Evolutionary conservation across 176 grass and related monocot genomes (phyloP), one percentile per base, ranked within the genome.

Genomic region (Ampelocalamus luodianensis): DNA sequence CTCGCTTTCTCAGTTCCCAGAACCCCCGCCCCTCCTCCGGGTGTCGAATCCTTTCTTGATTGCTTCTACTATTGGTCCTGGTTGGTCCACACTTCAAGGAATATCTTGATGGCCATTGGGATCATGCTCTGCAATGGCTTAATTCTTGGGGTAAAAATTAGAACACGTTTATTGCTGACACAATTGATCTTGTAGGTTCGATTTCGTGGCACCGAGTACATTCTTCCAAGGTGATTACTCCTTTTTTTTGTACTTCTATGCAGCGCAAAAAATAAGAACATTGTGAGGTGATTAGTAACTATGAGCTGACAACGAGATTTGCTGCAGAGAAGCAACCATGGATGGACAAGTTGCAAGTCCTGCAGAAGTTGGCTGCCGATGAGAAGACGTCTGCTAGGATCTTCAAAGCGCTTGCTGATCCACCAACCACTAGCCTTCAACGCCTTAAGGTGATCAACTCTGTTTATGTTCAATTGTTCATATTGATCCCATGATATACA

Each of bases 351-450:
- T 27, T 98, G 55, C 87, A 83, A 74, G 87, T 95, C 36, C 77
- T 98, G 39, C 93, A 98, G 46, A 88, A 92, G 77, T 69, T 98
- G 39, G 85, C 96, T 55, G 85, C 91, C 13, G 58, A 86, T 0
- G 89, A 95, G 44, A 89, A 88, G 37, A 83, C 63, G 2, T 98
- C 96, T 54, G 83, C 93, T 64, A 91, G 93, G 79, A 98, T 98
- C 20, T 95, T 98, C 85, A 98, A 98, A 82, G 96, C 93, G 22
- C 88, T 98, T 10, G 96, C 96, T 48, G 96, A 98, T 72, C 96
- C 96, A 70, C 96, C 96, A 13, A 98, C 96, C 27, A 98, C 96
- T 66, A 98, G 96, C 74, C 88, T 98, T 72, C 96, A 98, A 54
- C 93, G 93, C 45, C 83, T 98, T 46, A 95, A 98, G 96, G 91